phyloP scores from a whole-genome alignment of 2,329 filamentous ascomycete genomes.

The Sordariomycetes sp. region DNA sequence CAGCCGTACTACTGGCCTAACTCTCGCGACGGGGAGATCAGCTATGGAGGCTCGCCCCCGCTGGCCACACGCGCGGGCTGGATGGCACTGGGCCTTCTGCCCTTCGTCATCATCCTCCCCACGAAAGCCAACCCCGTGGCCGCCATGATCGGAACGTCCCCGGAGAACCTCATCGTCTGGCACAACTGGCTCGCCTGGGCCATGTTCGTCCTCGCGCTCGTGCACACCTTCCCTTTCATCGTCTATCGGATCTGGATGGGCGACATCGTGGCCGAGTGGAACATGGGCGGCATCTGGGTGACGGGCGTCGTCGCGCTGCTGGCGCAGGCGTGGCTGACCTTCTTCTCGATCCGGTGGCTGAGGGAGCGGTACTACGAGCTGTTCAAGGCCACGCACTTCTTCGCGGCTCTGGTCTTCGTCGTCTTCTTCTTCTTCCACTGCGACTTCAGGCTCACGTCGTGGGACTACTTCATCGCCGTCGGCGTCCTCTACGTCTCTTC shows the following conservation, averaged over 20 bases:
- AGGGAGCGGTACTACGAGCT: constrained; percentile 48
- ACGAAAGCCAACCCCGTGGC: constrained; percentile 49
- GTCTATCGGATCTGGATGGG: constrained; percentile 37
- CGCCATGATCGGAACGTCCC: constrained; percentile 41
- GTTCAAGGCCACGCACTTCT: constrained; percentile 48
- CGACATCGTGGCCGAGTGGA: constrained; percentile 36
- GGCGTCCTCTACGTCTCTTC: constrained; percentile 36
- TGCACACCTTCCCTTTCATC: constrained; percentile 53
- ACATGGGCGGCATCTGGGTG: constrained; percentile 37
- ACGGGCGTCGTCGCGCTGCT: constrained; percentile 46
- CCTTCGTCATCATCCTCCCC: constrained; percentile 39
- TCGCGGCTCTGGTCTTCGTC: constrained; percentile 43
- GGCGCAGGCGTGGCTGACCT: constrained; percentile 43
- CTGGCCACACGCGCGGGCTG: constrained; percentile 42
- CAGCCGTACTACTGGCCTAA: constrained; percentile 48
- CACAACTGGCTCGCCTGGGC: constrained; percentile 45
- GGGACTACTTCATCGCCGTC: constrained; percentile 53
- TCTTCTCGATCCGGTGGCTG: constrained; percentile 40
- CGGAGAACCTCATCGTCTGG: constrained; percentile 48
- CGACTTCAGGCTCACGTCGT: constrained; percentile 43
- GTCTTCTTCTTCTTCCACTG: constrained; percentile 54
- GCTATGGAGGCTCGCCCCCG: constrained; percentile 41
- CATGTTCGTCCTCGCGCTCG: constrained; percentile 44
- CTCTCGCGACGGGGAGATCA: constrained; percentile 13
- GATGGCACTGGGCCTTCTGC: constrained; percentile 40